phyloP scores from a whole-genome alignment of 148 eudicot species.

The Dianthus caryophyllus region DNA sequence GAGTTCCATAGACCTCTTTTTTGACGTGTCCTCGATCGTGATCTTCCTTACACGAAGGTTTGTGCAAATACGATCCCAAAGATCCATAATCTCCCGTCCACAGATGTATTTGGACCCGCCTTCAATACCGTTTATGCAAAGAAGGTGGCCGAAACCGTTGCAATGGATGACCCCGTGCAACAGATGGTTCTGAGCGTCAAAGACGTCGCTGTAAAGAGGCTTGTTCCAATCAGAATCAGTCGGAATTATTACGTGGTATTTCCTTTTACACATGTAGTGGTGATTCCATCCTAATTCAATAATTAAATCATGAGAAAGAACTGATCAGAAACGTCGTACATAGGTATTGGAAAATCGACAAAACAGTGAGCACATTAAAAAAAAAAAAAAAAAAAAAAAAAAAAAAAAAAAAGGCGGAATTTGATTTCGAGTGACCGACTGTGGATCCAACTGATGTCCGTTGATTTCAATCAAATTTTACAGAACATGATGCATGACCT shows the following conservation, averaged over 20 bases:
- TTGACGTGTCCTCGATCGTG: no score
- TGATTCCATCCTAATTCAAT: constrained; percentile 70
- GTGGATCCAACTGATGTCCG: background rate
- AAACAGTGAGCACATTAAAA: no score
- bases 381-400: no score
- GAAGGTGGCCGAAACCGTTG: constrained; percentile 82
- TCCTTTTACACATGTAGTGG: no score
- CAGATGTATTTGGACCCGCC: constrained; percentile 61
- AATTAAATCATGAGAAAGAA: no score
- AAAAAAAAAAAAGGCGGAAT: no score
- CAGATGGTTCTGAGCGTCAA: constrained; percentile 60
- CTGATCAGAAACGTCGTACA: no score
- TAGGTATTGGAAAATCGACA: no score
- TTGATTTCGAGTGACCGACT: background rate
- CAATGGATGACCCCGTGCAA: constrained; percentile 83
- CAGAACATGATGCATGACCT: background rate
- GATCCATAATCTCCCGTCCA: constrained; percentile 76
- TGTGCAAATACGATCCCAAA: constrained; percentile 87
- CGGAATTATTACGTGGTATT: constrained; percentile 80
- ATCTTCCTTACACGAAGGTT: constrained; percentile 59
- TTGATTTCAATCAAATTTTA: background rate
- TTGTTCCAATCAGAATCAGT: constrained; percentile 64
- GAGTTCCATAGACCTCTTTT: no score
- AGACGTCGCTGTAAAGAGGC: constrained; percentile 41
- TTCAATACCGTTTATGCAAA: constrained; percentile 72